phyloP scores from a whole-genome alignment of 2,329 filamentous ascomycete species.

The Pestalotiopsis fici region DNA sequence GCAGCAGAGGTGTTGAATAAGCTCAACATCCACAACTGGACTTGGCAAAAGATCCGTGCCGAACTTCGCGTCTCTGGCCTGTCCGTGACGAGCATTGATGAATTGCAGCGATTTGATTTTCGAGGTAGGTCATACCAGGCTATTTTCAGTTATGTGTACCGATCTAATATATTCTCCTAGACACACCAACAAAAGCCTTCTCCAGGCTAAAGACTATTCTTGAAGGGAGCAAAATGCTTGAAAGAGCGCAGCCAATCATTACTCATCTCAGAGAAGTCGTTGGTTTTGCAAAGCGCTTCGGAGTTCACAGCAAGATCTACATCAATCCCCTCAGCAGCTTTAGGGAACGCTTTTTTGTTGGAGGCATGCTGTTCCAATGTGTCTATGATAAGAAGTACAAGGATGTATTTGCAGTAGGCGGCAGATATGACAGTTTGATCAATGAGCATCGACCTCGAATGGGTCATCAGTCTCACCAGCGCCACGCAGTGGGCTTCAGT shows the following conservation, averaged over 20 bases:
- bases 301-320: conserved; percentile 76
- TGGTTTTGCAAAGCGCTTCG: conserved; percentile 74
- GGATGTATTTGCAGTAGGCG: conserved; percentile 90
- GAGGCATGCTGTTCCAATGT: conserved; percentile 87
- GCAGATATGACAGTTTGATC: conserved; percentile 88
- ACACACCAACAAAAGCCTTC: conserved; percentile 58
- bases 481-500: conserved; percentile 90
- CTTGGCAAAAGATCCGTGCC: conserved; percentile 80
- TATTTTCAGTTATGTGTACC: no score
- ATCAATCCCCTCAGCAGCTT: conserved; percentile 83
- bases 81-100: conserved; percentile 86
- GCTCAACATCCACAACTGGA: conserved; percentile 78
- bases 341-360: conserved; percentile 87
- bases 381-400: conserved; percentile 81
- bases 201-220: conserved; percentile 60
- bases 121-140: conserved; percentile 54
- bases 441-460: conserved; percentile 77
- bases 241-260: conserved; percentile 74
- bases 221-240: conserved; percentile 66
- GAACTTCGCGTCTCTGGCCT: conserved; percentile 82
- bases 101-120: conserved; percentile 89
- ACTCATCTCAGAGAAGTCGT: conserved; percentile 79
- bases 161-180: conserved; percentile 29
- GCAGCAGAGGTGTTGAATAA: conserved; percentile 86
- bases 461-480: conserved; percentile 61